Evolutionary conservation across 805 yeast species (phyloP), one percentile per base, ranked within the genome.

Genomic region (Lipomyces yamadae): DNA sequence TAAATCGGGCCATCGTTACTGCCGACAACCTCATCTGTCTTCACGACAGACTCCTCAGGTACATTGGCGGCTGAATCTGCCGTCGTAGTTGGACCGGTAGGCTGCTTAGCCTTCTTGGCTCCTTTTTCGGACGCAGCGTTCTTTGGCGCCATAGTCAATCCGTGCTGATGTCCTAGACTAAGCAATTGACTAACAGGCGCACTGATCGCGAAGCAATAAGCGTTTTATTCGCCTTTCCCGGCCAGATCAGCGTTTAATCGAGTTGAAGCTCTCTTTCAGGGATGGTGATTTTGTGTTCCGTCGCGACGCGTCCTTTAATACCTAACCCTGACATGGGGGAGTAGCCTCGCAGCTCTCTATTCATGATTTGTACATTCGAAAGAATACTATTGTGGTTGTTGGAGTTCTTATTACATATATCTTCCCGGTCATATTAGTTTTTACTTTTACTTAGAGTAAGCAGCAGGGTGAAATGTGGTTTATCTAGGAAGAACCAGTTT

Each of bases 101-200:
- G 24, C 48, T n/a, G 48, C 48, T 62, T 58, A 52, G 58, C 24
- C 50, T 57, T 57, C 39, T 57, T 62, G 15, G 55, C 61, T 24
- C 58, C 54, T 50, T 58, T 58, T 52, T 58, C 60, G 45, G 65
- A 39, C 39, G 55, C 2, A 29, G 60, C 42, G 39, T 6, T 52
- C 30, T 62, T 62, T 13, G 62, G 59, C 18, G 65, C 54, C 65
- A 62, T 62, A 15, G 24, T 52, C 34, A 32, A 52, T 52, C 24
- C 33, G 32, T 29, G 34, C n/a, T 32, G 34, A 15, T 15, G 50
- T 29, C 50, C 18, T 18, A 35, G 32, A 57, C 3, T n/a, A 37
- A 48, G 35, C 37, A 29, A 48, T 15, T 55, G 62, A 29, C 15
- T 42, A 42, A 15, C 48, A 15, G 24, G 48, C 48, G 4, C 48